Evolutionary conservation across 2,329 filamentous ascomycete genomes (phyloP).

Genomic region (Epichloe hybrida): DNA sequence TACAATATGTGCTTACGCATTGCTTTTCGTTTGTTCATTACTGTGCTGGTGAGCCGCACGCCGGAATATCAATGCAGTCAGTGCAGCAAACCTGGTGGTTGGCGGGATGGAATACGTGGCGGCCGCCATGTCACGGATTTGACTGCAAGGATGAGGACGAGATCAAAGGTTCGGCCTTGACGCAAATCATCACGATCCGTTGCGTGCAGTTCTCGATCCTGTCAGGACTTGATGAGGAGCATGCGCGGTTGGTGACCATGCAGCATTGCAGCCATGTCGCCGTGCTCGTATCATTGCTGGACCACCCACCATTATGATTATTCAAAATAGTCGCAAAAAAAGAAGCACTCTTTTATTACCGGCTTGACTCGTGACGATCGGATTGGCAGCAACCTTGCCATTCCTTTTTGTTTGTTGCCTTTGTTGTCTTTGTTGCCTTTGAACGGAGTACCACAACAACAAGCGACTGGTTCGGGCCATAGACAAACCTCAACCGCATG

Average conservation of each 20-base stretch:
- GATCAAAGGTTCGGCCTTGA: neutral
- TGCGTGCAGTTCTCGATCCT: neutral
- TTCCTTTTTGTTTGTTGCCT: neutral
- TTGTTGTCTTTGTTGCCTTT: neutral
- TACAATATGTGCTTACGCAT: too few species aligned
- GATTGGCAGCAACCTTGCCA: neutral
- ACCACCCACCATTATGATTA: neutral
- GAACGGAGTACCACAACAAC: neutral
- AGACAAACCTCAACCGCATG: neutral
- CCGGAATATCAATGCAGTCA: neutral
- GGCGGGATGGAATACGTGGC: neutral
- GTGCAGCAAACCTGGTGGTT: neutral
- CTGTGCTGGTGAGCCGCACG: neutral
- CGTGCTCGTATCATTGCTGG: too few species aligned
- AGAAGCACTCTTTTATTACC: neutral
- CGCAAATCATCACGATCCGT: neutral
- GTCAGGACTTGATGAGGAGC: neutral
- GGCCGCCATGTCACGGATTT: neutral
- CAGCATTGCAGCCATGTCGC: too few species aligned
- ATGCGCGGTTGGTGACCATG: neutral
- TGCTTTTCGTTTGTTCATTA: too few species aligned
- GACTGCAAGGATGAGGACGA: neutral
- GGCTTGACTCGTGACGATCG: neutral
- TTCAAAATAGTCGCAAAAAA: neutral
- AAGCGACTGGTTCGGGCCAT: neutral